Percentiles rank a stretch among this genome's conserved stretches.
Evolutionary conservation across 768 basidiomycete species (phyloP).

Genomic region (Lyophyllum decastes): DNA sequence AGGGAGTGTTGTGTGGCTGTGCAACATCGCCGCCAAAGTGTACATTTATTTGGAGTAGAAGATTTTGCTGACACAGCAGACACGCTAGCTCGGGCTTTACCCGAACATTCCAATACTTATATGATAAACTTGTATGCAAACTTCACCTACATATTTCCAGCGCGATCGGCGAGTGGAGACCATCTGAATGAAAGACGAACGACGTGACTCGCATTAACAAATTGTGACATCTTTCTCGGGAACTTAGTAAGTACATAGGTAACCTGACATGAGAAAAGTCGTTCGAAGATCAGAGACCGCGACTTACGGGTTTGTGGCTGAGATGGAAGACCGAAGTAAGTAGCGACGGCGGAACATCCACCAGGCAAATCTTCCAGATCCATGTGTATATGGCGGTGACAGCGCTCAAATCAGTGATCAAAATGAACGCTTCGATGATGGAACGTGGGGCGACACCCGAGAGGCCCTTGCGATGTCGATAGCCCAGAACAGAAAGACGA

Average conservation of each 20-base stretch:
- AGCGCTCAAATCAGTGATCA: constrained; percentile 8
- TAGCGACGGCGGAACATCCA: constrained; percentile 2
- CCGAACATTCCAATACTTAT: too few species aligned
- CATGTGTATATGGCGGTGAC: constrained; percentile 3
- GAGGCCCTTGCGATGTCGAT: neutral
- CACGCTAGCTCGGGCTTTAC: neutral
- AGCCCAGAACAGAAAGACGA: neutral
- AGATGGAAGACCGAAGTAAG: constrained; percentile 9
- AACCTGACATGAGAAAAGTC: constrained; percentile 7
- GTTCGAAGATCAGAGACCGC: constrained; percentile 3
- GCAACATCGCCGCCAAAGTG: neutral
- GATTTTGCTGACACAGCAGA: neutral
- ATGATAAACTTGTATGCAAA: too few species aligned
- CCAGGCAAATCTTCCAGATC: neutral
- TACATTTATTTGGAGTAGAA: neutral
- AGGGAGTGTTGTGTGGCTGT: neutral
- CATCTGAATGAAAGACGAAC: neutral
- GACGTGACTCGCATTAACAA: neutral
- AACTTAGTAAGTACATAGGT: neutral
- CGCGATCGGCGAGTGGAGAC: neutral
- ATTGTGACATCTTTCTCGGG: neutral
- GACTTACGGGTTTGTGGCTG: constrained; percentile 18
- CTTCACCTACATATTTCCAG: too few species aligned
- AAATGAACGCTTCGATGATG: constrained; percentile 1
- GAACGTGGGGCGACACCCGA: neutral